phyloP scores from a whole-genome alignment of 768 basidiomycete genomes.

The Tulasnella sp. region DNA sequence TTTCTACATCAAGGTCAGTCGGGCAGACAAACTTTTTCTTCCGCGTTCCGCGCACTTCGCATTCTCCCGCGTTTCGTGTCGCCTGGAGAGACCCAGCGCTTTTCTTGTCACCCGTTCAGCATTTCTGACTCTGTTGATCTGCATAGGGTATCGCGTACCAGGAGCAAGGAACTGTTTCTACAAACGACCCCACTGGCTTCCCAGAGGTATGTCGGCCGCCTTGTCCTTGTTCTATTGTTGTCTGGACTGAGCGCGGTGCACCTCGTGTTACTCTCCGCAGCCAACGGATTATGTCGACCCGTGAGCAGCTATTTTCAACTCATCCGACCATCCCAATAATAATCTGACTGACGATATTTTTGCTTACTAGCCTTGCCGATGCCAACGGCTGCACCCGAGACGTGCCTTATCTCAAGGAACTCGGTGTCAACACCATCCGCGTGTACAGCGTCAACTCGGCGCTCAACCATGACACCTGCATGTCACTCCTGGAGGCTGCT shows the following conservation, averaged over 20 bases:
- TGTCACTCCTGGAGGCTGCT: slow-evolving; percentile 67
- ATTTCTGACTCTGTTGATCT: not conserved
- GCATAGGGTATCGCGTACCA: slow-evolving; percentile 70
- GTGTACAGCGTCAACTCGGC: slow-evolving; percentile 83
- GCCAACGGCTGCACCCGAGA: slow-evolving; percentile 68
- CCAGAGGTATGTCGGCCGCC: slow-evolving; percentile 38
- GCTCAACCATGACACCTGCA: slow-evolving; percentile 82
- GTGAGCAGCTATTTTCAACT: not conserved
- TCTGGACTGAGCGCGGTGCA: not conserved
- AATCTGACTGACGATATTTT: not conserved
- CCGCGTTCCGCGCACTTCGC: not conserved
- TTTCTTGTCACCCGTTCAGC: not conserved
- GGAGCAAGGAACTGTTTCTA: slow-evolving; percentile 55
- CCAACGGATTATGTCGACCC: slow-evolving; percentile 79
- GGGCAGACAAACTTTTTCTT: not conserved
- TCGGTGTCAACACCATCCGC: slow-evolving; percentile 77
- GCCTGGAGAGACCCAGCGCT: not conserved
- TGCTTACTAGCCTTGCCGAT: slow-evolving; percentile 47
- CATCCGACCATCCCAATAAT: not conserved
- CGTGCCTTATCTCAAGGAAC: slow-evolving; percentile 66
- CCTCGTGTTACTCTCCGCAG: slow-evolving; percentile 37
- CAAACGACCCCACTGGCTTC: slow-evolving; percentile 47
- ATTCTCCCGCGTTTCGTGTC: not conserved
- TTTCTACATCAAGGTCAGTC: slow-evolving; percentile 69
- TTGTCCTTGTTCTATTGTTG: slow-evolving; percentile 25